phyloP scores from a whole-genome alignment of 805 yeast species.

The Starmera dryadoides region DNA sequence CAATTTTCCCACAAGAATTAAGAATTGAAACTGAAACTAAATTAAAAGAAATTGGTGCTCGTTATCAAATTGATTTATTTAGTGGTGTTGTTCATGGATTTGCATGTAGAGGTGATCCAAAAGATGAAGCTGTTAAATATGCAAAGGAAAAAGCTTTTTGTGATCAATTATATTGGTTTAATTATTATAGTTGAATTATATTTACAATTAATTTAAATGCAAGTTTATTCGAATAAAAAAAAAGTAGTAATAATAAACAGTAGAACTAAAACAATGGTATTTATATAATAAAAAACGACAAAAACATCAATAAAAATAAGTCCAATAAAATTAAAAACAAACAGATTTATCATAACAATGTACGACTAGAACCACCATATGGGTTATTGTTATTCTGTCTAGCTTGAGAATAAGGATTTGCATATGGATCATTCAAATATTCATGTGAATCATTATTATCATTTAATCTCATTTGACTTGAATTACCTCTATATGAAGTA shows the following conservation, averaged over 20 bases:
- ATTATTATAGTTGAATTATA: background rate
- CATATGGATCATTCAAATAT: slow-evolving; percentile 10
- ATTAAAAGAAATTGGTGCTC: slow-evolving; percentile 43
- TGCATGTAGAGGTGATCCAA: slow-evolving; percentile 69
- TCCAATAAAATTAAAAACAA: slow-evolving; percentile 1
- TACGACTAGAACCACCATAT: too few species aligned
- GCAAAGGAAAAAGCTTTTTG: slow-evolving; percentile 60
- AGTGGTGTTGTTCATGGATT: slow-evolving; percentile 70
- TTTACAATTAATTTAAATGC: too few species aligned
- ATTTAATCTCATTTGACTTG: background rate
- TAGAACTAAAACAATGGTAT: background rate
- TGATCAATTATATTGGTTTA: slow-evolving; percentile 26
- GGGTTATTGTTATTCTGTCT: slow-evolving; percentile 10
- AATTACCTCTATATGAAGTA: slow-evolving; percentile 13
- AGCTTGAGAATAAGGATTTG: slow-evolving; percentile 17
- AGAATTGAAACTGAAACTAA: slow-evolving; percentile 56
- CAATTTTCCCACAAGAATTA: slow-evolving; percentile 52
- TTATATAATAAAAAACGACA: background rate
- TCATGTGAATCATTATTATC: slow-evolving; percentile 1
- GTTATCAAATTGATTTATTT: slow-evolving; percentile 55
- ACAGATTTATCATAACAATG: background rate
- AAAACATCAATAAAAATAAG: background rate
- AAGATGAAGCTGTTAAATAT: slow-evolving; percentile 43
- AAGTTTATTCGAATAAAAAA: too few species aligned
- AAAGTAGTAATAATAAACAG: background rate